Conservation (phyloP, 305 asterid genomes). For the Fraxinus greggii region DNA sequence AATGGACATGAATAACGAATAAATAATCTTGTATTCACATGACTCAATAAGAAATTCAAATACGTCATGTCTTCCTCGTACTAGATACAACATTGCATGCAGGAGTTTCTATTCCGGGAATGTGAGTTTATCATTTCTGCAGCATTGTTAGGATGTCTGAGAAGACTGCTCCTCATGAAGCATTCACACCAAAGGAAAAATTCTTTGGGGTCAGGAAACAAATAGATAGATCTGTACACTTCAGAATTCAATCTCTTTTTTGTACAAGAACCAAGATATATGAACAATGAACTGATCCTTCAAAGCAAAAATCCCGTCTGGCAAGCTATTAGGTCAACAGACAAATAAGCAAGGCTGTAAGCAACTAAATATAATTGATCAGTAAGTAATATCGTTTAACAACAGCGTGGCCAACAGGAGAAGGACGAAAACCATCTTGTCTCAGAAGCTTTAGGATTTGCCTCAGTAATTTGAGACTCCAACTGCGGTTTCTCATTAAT, state of each 20-base stretch:
- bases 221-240: neutral
- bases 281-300: neutral
- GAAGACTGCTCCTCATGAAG: neutral
- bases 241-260: neutral
- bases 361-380: neutral
- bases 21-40: neutral
- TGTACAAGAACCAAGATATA: neutral
- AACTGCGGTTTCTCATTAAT: conserved; percentile 38
- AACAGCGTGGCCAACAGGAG: conserved; percentile 64
- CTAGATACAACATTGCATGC: neutral
- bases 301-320: neutral
- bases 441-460: conserved; percentile 28
- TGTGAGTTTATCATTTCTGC: neutral
- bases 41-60: neutral
- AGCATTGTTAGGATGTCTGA: neutral
- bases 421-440: conserved; percentile 52
- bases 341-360: neutral
- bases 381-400: conserved; percentile 31
- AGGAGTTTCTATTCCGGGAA: neutral
- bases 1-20: neutral
- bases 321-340: neutral
- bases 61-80: neutral
- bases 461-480: conserved; percentile 22
- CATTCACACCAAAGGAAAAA: neutral
- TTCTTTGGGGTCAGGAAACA: neutral